These are phyloP conservation scores for Annulohypoxylon bovei DNA, from an alignment of 495 filamentous ascomycete species.

Conservation along the genomic window DNA sequence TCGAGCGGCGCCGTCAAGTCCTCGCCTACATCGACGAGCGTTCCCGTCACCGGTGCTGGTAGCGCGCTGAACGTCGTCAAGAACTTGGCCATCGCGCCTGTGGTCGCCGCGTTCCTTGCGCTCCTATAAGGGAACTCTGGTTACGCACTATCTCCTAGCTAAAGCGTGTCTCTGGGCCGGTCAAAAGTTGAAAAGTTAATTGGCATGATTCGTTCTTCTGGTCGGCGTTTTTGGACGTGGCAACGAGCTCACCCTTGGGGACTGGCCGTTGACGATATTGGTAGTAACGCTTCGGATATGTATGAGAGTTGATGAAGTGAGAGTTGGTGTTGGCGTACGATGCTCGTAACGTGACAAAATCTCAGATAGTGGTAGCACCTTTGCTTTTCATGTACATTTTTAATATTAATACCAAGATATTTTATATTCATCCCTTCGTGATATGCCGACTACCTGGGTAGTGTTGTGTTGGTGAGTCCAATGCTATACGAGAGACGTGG, in stretches of 20 bases:
- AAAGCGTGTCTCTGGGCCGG: background rate
- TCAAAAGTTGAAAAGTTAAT: constrained; percentile 11
- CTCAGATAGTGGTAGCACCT: background rate
- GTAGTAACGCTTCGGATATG: background rate
- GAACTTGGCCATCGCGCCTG: constrained; percentile 35
- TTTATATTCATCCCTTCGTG: background rate
- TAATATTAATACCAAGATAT: background rate
- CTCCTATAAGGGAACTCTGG: constrained; percentile 13
- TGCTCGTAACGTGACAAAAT: background rate
- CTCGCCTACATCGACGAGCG: constrained; percentile 8
- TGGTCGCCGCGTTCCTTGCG: constrained; percentile 36
- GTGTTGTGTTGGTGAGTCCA: background rate
- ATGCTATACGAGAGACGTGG: background rate
- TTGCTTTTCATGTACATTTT: constrained; percentile 23
- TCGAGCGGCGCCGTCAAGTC: constrained; percentile 7
- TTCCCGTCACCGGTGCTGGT: constrained; percentile 18
- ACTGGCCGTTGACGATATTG: background rate
- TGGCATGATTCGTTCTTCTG: constrained; percentile 13
- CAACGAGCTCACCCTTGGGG: background rate
- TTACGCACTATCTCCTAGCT: background rate
- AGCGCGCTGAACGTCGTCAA: constrained; percentile 12
- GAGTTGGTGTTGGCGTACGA: background rate
- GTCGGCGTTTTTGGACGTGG: constrained; percentile 22
- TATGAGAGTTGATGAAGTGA: constrained; percentile 19
- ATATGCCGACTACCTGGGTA: background rate